Evolutionary conservation across 768 basidiomycete genomes (phyloP).

Genomic region (Cantharellus cinnabarinus): DNA sequence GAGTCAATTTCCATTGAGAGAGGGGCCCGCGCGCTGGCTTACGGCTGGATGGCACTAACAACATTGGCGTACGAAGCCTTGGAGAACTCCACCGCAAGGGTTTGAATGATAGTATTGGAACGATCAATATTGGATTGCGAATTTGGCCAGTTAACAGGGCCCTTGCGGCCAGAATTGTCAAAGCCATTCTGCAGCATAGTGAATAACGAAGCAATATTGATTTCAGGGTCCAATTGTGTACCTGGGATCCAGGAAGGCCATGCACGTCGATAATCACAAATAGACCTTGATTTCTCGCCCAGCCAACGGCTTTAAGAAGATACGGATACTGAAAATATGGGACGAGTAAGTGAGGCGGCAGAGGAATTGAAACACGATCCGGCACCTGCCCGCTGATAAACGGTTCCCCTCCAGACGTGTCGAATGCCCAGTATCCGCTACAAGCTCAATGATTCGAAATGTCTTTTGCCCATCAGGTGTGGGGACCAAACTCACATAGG

Average conservation of each 20-base stretch:
- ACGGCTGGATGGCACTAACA: slow-evolving; percentile 47
- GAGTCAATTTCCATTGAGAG: not conserved
- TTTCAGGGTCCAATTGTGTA: not conserved
- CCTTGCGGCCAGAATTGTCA: slow-evolving; percentile 62
- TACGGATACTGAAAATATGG: slow-evolving; percentile 9
- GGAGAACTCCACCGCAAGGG: slow-evolving; percentile 36
- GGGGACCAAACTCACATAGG: slow-evolving; percentile 8
- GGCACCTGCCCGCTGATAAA: slow-evolving; percentile 21
- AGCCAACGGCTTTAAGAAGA: slow-evolving; percentile 21
- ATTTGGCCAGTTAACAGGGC: slow-evolving; percentile 49
- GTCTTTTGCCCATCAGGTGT: not conserved
- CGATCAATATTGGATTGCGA: slow-evolving; percentile 44
- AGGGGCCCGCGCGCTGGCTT: not conserved
- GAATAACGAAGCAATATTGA: not conserved
- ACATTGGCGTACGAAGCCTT: slow-evolving; percentile 17
- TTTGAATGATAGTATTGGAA: slow-evolving; percentile 40
- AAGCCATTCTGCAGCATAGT: slow-evolving; percentile 29
- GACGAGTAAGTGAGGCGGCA: not conserved
- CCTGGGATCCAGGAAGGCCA: slow-evolving; percentile 63
- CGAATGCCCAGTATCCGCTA: slow-evolving; percentile 77
- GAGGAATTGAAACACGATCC: not conserved
- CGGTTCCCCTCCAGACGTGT: slow-evolving; percentile 57
- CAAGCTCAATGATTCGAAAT: not conserved
- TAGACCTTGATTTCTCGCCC: slow-evolving; percentile 53
- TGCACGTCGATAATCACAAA: slow-evolving; percentile 74